Evolutionary conservation across 768 basidiomycete species (phyloP), one percentile per base, ranked within the genome.

Genomic region (Exidia glandulosa): DNA sequence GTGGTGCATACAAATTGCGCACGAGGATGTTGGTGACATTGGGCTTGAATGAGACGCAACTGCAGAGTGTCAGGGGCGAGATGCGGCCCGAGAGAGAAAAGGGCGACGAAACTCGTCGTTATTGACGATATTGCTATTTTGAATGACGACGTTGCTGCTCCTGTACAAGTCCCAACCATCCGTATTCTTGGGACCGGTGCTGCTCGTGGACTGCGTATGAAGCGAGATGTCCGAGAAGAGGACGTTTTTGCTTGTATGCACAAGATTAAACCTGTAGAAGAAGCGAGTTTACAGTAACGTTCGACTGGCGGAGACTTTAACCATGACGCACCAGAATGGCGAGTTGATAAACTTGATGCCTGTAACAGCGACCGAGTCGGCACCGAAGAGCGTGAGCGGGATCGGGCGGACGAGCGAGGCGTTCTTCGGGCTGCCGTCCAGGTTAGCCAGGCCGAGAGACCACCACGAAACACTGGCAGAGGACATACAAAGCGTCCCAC

Each of bases 11-110:
- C 29, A 54, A 23, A 64, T 83, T 80, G 25, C 77, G 72, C 3
- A 85, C 82, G 10, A 79, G 65, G 58, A 84, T 74, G 64, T 83
- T 81, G 0, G 84, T 85, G 0, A 83, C 68, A 63, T 80, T 78
- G 4, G 77, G 77, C 65, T 78, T 78, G 71, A 78, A 76, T 0
- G 72, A 76, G 16, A 87, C 84, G 64, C 81, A 84, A 54, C 19
- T 54, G 13, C 9, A 23, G 9, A 30, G 13, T 12, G 50, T 54
- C 50, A 54, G 50, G 10, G 9, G 9, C 10, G 10, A 37, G 19
- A 10, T 37, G 9, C 36, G 36, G 36, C 36, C 19, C 9, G 19
- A 37, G 36, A 37, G 9, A 9, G 36, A n/a, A n/a, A 19, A 10
- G 36, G 36, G 19, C 19, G 19, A 9, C 9, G 9, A 19, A 10